A percentile compares a stretch with the other conserved stretches of the same genome.
Evolutionary conservation across 2,329 filamentous ascomycete species (phyloP).

Genomic region (Endothia cerciana): DNA sequence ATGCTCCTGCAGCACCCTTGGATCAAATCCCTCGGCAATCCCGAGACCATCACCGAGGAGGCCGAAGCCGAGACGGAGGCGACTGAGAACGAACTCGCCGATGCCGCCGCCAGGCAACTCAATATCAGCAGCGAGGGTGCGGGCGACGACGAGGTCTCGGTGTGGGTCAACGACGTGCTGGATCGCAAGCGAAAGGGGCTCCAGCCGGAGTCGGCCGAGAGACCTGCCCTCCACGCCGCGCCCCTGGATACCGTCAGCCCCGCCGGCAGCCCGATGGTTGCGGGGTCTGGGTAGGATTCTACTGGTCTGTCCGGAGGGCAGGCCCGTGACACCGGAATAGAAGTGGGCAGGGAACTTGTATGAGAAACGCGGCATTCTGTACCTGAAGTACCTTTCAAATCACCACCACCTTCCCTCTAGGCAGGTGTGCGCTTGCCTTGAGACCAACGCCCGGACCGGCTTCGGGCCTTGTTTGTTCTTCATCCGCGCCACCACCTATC

Average conservation of each 20-base stretch:
- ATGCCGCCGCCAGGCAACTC: constrained; percentile 31
- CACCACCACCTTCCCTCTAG: background rate
- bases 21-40: constrained; percentile 76
- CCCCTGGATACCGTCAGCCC: constrained; percentile 76
- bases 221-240: constrained; percentile 86
- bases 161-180: constrained; percentile 79
- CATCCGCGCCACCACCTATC: background rate
- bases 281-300: background rate
- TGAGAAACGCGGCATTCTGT: background rate
- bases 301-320: background rate
- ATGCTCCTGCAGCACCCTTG: constrained; percentile 89
- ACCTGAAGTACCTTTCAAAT: background rate
- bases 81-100: constrained; percentile 41
- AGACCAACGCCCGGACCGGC: background rate
- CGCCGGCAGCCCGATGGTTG: constrained; percentile 43
- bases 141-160: constrained; percentile 80
- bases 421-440: background rate
- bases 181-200: constrained; percentile 65
- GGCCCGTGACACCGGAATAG: background rate
- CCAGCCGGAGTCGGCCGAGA: constrained; percentile 47
- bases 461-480: background rate
- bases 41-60: constrained; percentile 73
- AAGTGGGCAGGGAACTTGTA: background rate
- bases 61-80: constrained; percentile 64
- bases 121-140: constrained; percentile 41